phyloP scores from a whole-genome alignment of 441 rosid species.

The Euphorbia neoarborescens region DNA sequence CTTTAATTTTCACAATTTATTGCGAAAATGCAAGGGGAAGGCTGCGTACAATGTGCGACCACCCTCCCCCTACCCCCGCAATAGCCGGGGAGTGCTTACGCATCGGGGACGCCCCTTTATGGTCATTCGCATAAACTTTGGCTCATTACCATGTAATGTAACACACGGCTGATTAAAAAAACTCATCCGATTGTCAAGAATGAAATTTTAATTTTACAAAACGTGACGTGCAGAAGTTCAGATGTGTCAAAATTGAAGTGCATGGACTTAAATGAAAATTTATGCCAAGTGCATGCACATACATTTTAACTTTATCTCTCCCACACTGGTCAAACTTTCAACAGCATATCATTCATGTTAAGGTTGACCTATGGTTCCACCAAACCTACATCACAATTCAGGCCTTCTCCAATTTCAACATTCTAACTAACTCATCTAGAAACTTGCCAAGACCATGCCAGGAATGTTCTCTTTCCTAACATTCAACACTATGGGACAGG shows the following conservation, averaged over 20 bases:
- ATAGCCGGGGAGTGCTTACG: too few relatives aligned
- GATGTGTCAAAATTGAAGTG: not conserved
- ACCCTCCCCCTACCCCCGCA: too few relatives aligned
- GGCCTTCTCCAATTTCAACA: not conserved
- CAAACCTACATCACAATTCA: not conserved
- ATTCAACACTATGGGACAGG: not conserved
- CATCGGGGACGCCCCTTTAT: too few relatives aligned
- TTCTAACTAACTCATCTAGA: not conserved
- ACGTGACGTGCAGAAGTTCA: not conserved
- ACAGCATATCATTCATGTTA: not conserved
- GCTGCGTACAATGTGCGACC: too few relatives aligned
- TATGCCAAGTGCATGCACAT: not conserved
- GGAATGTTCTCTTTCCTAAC: not conserved
- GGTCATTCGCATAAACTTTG: too few relatives aligned
- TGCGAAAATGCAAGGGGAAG: too few relatives aligned
- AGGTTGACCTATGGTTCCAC: constrained; percentile 4
- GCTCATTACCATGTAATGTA: not conserved
- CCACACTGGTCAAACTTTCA: not conserved
- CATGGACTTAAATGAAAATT: not conserved
- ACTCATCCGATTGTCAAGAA: not conserved
- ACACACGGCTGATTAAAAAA: not conserved
- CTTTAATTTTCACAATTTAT: too few relatives aligned
- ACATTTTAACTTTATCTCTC: not conserved
- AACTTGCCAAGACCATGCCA: not conserved
- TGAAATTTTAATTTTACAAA: not conserved